Conservation (phyloP, 2,329 filamentous ascomycete species). For the Hirsutella thompsonii region DNA sequence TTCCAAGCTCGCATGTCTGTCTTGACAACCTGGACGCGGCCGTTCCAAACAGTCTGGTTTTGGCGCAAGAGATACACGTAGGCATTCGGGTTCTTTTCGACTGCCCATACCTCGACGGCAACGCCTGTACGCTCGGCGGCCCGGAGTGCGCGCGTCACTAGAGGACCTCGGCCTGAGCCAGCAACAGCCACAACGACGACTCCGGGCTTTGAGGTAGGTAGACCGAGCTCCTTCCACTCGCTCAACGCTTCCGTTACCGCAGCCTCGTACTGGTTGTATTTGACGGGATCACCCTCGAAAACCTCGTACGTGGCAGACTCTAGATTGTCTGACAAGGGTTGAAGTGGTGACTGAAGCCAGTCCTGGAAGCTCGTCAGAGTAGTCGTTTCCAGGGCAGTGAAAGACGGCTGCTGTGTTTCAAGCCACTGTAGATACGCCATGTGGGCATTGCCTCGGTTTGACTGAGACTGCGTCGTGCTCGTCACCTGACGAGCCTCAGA, state of each 20-base stretch:
- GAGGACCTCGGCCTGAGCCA: constrained; percentile 80
- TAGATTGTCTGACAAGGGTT: constrained; percentile 89
- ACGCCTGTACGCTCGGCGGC: constrained; percentile 69
- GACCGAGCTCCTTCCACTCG: constrained; percentile 63
- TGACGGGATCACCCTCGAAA: constrained; percentile 95
- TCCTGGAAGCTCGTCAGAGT: constrained; percentile 61
- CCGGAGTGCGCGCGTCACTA: constrained; percentile 75
- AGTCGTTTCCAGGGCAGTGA: constrained; percentile 34
- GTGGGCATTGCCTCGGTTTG: constrained; percentile 28
- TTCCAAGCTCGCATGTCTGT: constrained; percentile 97
- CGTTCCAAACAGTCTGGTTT: constrained; percentile 70
- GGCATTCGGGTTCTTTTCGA: constrained; percentile 97
- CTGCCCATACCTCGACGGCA: constrained; percentile 73
- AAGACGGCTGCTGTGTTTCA: constrained; percentile 64
- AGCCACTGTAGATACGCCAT: constrained; percentile 75
- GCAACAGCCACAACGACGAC: constrained; percentile 81
- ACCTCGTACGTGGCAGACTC: constrained; percentile 97
- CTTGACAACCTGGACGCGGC: constrained; percentile 75
- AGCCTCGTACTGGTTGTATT: constrained; percentile 89
- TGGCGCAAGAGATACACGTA: constrained; percentile 85
- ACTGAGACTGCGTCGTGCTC: constrained; percentile 14
- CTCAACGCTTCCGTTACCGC: constrained; percentile 69
- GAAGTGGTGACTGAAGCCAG: constrained; percentile 87
- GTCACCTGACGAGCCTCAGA: constrained; percentile 44
- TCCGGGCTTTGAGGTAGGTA: constrained; percentile 57